These are phyloP conservation scores for Ascocoryne sarcoides DNA, from an alignment of 2,329 filamentous ascomycete species.

Conservation along the genomic window DNA sequence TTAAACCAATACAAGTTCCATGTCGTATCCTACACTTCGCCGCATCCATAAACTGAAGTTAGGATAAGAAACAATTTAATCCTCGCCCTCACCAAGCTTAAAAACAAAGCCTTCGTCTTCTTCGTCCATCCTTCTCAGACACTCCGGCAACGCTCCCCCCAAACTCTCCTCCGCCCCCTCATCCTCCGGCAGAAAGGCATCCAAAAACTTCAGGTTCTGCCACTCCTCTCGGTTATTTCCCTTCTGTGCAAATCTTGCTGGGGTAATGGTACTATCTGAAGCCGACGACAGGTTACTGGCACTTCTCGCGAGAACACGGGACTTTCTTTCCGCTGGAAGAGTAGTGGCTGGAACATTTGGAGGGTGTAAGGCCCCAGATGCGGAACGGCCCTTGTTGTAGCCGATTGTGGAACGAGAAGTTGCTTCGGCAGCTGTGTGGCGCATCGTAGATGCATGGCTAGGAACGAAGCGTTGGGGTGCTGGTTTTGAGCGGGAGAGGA, in stretches of 20 bases:
- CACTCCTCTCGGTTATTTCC: conserved; percentile 27
- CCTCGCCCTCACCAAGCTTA: too few relatives aligned
- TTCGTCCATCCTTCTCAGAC: conserved; percentile 29
- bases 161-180: conserved; percentile 31
- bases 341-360: neutral
- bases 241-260: conserved; percentile 33
- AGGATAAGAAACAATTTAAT: too few relatives aligned
- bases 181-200: conserved; percentile 46
- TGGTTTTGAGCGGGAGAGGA: conserved; percentile 32
- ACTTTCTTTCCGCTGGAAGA: conserved; percentile 8
- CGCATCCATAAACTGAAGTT: too few relatives aligned
- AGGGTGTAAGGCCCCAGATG: conserved; percentile 32
- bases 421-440: conserved; percentile 52
- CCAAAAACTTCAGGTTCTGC: conserved; percentile 44
- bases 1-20: too few relatives aligned
- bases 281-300: conserved; percentile 30
- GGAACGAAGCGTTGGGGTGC: conserved; percentile 32
- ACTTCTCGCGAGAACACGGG: conserved; percentile 19
- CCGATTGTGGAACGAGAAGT: conserved; percentile 76
- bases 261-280: conserved; percentile 40
- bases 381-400: conserved; percentile 66
- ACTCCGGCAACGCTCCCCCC: conserved; percentile 21
- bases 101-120: conserved; percentile 45
- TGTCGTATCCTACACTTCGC: too few relatives aligned
- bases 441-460: conserved; percentile 41